Evolutionary conservation across 805 yeast genomes (phyloP).

Genomic region (Yamadazyma takamatsuzukensis): DNA sequence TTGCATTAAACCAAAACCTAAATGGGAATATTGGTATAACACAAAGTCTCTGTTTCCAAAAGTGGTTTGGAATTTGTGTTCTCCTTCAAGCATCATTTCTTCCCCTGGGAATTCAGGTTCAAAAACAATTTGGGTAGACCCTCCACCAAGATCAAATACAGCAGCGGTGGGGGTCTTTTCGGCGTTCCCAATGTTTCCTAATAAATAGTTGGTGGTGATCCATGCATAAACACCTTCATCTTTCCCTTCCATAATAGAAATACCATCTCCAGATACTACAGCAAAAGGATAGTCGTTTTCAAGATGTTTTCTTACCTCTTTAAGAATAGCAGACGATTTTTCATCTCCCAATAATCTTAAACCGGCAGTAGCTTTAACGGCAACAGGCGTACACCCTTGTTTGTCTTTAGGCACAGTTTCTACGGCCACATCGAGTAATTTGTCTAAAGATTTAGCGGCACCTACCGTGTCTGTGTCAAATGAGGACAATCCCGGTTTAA

Average conservation of each 20-base stretch:
- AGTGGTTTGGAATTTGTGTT: conserved; percentile 73
- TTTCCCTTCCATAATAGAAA: conserved; percentile 91
- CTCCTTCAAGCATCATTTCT: conserved; percentile 75
- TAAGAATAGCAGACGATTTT: conserved; percentile 66
- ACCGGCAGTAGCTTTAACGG: conserved; percentile 98
- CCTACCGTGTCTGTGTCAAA: conserved; percentile 75
- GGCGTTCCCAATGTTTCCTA: conserved; percentile 88
- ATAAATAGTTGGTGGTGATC: conserved; percentile 91
- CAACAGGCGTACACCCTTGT: conserved; percentile 84
- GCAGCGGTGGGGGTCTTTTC: conserved; percentile 87
- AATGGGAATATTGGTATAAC: conserved; percentile 89
- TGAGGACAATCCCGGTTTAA: conserved; percentile 87
- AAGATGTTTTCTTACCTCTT: conserved; percentile 71
- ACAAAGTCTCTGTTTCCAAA: conserved; percentile 81
- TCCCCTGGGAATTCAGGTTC: conserved; percentile 74
- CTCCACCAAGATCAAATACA: conserved; percentile 97
- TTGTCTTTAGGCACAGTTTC: conserved; percentile 68
- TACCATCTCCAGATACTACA: conserved; percentile 81
- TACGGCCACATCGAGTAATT: conserved; percentile 72
- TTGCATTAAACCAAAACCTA: conserved; percentile 94
- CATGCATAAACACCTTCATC: conserved; percentile 99
- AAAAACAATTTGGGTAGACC: conserved; percentile 96
- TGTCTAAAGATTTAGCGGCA: conserved; percentile 89
- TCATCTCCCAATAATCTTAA: conserved; percentile 78
- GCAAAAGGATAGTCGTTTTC: conserved; percentile 87